Percentiles rank a stretch among this genome's conserved stretches.
Evolutionary conservation across 345 rosid species (phyloP).

Genomic region (Durio zibethinus): DNA sequence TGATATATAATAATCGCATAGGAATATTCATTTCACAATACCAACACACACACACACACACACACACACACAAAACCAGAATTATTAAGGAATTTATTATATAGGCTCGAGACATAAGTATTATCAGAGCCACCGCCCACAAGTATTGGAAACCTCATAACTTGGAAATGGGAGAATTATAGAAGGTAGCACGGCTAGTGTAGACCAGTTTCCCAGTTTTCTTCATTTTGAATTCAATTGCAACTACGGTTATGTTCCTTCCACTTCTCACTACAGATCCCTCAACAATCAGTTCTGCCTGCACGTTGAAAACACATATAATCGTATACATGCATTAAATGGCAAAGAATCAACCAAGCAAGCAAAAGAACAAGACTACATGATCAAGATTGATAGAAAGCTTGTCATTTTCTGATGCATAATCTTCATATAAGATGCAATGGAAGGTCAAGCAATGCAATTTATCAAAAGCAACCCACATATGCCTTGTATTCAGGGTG

Average conservation of each 20-base stretch:
- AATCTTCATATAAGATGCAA: background rate
- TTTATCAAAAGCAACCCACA: background rate
- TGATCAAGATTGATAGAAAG: background rate
- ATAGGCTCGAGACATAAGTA: background rate
- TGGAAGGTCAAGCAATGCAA: background rate
- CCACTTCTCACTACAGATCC: constrained; percentile 67
- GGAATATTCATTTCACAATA: background rate
- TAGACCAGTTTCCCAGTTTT: constrained; percentile 46
- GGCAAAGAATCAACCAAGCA: background rate
- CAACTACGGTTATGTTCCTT: constrained; percentile 60
- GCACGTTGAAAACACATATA: background rate
- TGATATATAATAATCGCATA: too few species aligned
- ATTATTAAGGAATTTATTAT: background rate
- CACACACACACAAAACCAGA: background rate
- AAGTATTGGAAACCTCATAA: constrained; percentile 27
- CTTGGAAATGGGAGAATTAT: constrained; percentile 46
- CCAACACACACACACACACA: background rate
- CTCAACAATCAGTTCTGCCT: constrained; percentile 55
- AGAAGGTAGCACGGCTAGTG: constrained; percentile 63
- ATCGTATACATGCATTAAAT: background rate
- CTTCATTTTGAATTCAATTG: constrained; percentile 52
- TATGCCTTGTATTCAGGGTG: background rate
- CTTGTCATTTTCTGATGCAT: background rate
- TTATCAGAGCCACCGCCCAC: constrained; percentile 1
- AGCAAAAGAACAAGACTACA: background rate